phyloP scores from a whole-genome alignment of 2,329 filamentous ascomycete genomes.

The Cladosporium phlei region DNA sequence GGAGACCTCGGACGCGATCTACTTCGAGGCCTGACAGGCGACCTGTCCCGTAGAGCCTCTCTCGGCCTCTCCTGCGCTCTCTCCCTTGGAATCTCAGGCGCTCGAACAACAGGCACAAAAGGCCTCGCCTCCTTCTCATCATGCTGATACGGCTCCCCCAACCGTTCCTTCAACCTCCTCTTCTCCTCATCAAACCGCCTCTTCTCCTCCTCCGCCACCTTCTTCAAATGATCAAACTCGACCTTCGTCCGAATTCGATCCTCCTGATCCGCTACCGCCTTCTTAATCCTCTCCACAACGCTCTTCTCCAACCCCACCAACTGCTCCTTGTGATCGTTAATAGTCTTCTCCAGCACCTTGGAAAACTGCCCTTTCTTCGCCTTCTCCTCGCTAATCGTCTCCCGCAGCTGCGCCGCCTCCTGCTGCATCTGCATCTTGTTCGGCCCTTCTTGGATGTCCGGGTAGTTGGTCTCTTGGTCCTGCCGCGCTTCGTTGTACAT shows the following conservation, averaged over 20 bases:
- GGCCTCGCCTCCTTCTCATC: too few species aligned
- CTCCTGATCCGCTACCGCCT: neutral
- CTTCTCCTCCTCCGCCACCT: slow-evolving; percentile 5
- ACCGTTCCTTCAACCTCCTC: neutral
- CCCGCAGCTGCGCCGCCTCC: slow-evolving; percentile 5
- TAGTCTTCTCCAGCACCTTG: slow-evolving; percentile 8
- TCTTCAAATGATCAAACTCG: slow-evolving; percentile 7
- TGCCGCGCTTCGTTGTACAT: slow-evolving; percentile 14
- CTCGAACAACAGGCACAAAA: too few species aligned
- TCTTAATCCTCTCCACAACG: neutral
- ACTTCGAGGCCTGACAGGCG: neutral
- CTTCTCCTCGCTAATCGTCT: slow-evolving; percentile 14
- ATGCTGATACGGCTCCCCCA: neutral
- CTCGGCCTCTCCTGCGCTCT: neutral
- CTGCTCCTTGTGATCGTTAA: slow-evolving; percentile 7
- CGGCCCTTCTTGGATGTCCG: slow-evolving; percentile 11
- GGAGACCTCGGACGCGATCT: neutral
- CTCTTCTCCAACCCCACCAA: slow-evolving; percentile 5
- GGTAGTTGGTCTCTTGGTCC: slow-evolving; percentile 17
- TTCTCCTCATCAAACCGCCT: neutral
- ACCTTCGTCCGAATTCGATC: slow-evolving; percentile 2
- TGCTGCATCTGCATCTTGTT: slow-evolving; percentile 11
- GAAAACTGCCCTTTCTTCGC: slow-evolving; percentile 7
- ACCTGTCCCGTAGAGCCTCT: neutral
- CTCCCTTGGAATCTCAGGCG: neutral